Conservation (phyloP, 2,329 filamentous ascomycete genomes). For the Hymenoscyphus repandus region DNA sequence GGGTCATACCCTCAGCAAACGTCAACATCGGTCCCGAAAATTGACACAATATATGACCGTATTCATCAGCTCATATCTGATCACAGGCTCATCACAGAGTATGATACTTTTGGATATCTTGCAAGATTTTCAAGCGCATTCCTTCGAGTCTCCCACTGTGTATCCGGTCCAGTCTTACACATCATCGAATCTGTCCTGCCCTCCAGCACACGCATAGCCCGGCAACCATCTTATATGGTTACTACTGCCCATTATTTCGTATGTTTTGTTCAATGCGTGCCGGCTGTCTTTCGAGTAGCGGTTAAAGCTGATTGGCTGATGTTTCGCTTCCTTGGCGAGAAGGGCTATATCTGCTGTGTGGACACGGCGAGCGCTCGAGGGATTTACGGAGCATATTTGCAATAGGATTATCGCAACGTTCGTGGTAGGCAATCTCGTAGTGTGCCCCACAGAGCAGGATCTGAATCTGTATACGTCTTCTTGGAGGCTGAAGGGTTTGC, state of each 20-base stretch:
- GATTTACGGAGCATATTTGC: conserved; percentile 8
- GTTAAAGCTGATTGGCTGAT: conserved; percentile 9
- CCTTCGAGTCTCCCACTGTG: conserved; percentile 10
- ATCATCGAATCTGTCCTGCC: not conserved
- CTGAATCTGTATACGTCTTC: conserved; percentile 9
- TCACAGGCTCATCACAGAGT: conserved; percentile 12
- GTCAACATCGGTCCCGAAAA: conserved; percentile 13
- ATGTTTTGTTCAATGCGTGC: conserved; percentile 12
- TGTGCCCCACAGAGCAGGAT: conserved; percentile 7
- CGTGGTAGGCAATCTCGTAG: conserved; percentile 1
- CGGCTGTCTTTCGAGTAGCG: conserved; percentile 11
- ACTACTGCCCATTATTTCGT: conserved; percentile 5
- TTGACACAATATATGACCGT: conserved; percentile 10
- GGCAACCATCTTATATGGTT: conserved; percentile 5
- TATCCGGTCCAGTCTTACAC: conserved; percentile 8
- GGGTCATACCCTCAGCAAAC: conserved; percentile 8
- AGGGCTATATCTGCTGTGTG: conserved; percentile 1
- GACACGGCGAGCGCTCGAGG: not conserved
- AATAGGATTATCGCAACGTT: conserved; percentile 4
- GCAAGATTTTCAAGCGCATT: conserved; percentile 13
- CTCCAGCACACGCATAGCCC: not conserved
- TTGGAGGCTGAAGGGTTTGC: conserved; percentile 4
- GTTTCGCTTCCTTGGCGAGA: conserved; percentile 2
- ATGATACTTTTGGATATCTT: conserved; percentile 18
- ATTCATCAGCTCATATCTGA: conserved; percentile 17